phyloP scores from a whole-genome alignment of 305 asterid species.

The Stenogyne calaminthoides region DNA sequence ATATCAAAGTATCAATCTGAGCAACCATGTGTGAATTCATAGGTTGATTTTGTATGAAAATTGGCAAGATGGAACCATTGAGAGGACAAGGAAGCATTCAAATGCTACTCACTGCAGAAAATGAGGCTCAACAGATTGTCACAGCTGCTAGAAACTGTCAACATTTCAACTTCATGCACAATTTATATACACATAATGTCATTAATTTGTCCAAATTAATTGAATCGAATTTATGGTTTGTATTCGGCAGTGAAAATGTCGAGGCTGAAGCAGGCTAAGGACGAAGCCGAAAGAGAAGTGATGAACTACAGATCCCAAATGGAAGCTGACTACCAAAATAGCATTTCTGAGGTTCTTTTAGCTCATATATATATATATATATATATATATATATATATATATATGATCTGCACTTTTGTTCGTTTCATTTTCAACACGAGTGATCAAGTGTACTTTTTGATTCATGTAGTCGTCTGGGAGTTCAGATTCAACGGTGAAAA shows the following conservation, averaged over 20 bases:
- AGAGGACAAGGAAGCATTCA: slow-evolving; percentile 94
- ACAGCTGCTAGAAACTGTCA: slow-evolving; percentile 74
- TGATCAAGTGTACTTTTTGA: too few species aligned
- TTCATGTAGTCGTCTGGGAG: slow-evolving; percentile 56
- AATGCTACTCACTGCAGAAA: slow-evolving; percentile 84
- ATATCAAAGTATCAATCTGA: not conserved
- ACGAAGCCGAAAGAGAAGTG: slow-evolving; percentile 77
- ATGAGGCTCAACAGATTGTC: slow-evolving; percentile 89
- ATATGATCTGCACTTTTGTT: not conserved
- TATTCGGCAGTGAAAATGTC: slow-evolving; percentile 55
- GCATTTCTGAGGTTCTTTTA: slow-evolving; percentile 52
- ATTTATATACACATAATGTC: not conserved
- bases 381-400: too few species aligned
- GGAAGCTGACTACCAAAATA: slow-evolving; percentile 74
- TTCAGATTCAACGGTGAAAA: slow-evolving; percentile 59
- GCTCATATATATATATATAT: too few species aligned
- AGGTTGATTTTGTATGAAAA: slow-evolving; percentile 17
- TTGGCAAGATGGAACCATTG: slow-evolving; percentile 56
- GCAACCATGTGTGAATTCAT: not conserved
- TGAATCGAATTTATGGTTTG: too few species aligned
- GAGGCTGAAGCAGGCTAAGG: slow-evolving; percentile 79
- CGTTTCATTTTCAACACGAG: too few species aligned
- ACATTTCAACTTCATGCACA: not conserved
- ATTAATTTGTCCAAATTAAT: not conserved
- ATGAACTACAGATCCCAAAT: slow-evolving; percentile 53